Base-by-base conservation (phyloP, 2,329 filamentous ascomycete genomes). In the Alternaria sp. region DNA sequence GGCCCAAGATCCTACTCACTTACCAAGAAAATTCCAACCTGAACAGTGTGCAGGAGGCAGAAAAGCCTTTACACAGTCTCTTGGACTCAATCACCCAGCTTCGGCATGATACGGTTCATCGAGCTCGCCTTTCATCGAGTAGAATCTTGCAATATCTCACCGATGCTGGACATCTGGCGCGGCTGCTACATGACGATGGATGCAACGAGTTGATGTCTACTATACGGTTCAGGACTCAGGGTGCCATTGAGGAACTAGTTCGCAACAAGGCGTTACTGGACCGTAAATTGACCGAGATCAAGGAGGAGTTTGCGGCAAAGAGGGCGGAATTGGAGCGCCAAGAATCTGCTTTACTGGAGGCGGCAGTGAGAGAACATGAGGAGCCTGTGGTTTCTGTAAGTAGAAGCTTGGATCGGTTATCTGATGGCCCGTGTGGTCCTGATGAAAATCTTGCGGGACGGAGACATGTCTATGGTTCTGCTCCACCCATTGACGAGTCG, bases 31-130 rank as follows among this genome's bases (percentile, higher is more conserved):
- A 36, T 13, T n/a, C 28, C 11, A 14, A 17, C 1, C n/a, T 36
- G 13, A 42, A 14, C 5, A 24, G n/a, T n/a, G 2, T 24, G n/a
- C 5, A n/a, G 10, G n/a, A 39, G 6, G 11, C 5, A 0, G n/a
- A 1, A 11, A 45, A 37, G 13, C 24, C 39, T 17, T 11, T 56
- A 8, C 14, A 45, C 1, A 14, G 9, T 17, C 31, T 56, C 2
- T 8, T 56, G 24, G 33, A 39, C 23, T 51, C 31, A 9, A 31
- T 45, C 4, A 14, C 13, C 11, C 45, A 51, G 24, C 46, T 56
- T 26, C 53, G 53, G 2, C 53, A 56, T 9, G 13, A 49, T 3
- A 31, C 53, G 1, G 53, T 56, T 6, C 53, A 56, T 37, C 45
- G 53, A n/a, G 28, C 34, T 29, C 45, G 45, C n/a, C 53, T 56